Conservation (phyloP, 192 early-diverging fungal species). For the Gigaspora rosea region DNA sequence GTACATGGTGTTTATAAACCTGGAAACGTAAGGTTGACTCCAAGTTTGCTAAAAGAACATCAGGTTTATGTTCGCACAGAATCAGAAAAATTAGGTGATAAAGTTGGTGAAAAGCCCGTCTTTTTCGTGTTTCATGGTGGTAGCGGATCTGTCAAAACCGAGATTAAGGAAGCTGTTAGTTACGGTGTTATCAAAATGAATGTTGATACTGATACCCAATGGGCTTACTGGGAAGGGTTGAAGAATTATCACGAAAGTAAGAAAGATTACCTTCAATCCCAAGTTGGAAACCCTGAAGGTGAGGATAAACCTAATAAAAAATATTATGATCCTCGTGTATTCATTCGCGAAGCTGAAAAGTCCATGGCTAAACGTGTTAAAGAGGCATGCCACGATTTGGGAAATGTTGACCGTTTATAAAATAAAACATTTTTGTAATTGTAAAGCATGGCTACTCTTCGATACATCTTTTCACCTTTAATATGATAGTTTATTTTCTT, state of each 20-base stretch:
- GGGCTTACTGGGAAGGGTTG: slow-evolving; percentile 91
- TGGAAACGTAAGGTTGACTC: slow-evolving; percentile 93
- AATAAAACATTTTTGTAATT: neutral
- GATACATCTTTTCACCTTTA: too few species aligned
- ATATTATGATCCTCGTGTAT: slow-evolving; percentile 96
- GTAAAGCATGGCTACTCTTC: too few species aligned
- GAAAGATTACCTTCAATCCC: slow-evolving; percentile 86
- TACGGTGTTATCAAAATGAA: slow-evolving; percentile 99
- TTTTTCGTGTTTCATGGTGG: slow-evolving; percentile 99
- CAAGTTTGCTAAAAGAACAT: slow-evolving; percentile 90
- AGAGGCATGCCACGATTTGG: slow-evolving; percentile 77
- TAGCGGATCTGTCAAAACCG: slow-evolving; percentile 78
- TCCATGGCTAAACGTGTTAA: slow-evolving; percentile 81
- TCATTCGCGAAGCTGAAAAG: slow-evolving; percentile 89
- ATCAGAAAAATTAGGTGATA: slow-evolving; percentile 57
- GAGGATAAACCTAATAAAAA: slow-evolving; percentile 98
- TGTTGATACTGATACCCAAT: slow-evolving; percentile 98
- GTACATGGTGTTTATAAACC: slow-evolving; percentile 96
- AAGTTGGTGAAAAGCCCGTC: slow-evolving; percentile 71
- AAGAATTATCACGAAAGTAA: slow-evolving; percentile 84
- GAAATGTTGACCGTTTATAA: slow-evolving; percentile 70
- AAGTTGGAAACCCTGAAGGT: slow-evolving; percentile 96
- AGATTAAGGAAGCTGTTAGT: slow-evolving; percentile 79
- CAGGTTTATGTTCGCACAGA: slow-evolving; percentile 80
- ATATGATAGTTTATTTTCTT: neutral